Percentiles rank a stretch among this genome's conserved stretches.
phyloP scores from a whole-genome alignment of 441 rosid genomes.

The Erodium moschatum region DNA sequence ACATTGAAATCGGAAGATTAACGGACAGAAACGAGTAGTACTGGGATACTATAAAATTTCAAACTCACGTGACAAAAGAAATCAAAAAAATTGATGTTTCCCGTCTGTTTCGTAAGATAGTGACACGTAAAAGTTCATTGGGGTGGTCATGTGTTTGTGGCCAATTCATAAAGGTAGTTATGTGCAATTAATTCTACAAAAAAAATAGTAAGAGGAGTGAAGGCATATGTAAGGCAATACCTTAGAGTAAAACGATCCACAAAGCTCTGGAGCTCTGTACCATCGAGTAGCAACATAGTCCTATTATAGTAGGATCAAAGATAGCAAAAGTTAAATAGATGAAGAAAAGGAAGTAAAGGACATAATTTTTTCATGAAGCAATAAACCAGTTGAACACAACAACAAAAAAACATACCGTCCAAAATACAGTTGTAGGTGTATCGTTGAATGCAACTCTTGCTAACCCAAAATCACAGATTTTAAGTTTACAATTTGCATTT shows the following conservation, averaged over 20 bases:
- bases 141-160: no score
- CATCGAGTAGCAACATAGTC: conserved; percentile 92
- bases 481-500: conserved; percentile 95
- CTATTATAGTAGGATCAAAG: conserved; percentile 29
- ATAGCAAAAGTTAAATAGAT: conserved; percentile 7
- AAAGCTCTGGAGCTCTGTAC: conserved; percentile 93
- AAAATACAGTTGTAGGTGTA: conserved; percentile 85
- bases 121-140: no score
- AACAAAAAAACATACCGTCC: conserved; percentile 57
- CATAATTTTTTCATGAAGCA: neutral
- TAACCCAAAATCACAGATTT: conserved; percentile 92
- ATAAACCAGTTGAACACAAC: neutral
- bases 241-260: conserved; percentile 96
- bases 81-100: no score
- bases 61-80: no score
- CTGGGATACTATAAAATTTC: no score
- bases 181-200: neutral
- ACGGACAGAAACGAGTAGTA: no score
- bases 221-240: conserved; percentile 28
- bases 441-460: conserved; percentile 91
- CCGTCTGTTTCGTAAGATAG: no score
- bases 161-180: no score
- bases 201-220: neutral
- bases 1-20: no score
- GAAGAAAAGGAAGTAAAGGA: neutral